Conservation (phyloP, 805 yeast species). For the Barnettozyma siamensis region DNA sequence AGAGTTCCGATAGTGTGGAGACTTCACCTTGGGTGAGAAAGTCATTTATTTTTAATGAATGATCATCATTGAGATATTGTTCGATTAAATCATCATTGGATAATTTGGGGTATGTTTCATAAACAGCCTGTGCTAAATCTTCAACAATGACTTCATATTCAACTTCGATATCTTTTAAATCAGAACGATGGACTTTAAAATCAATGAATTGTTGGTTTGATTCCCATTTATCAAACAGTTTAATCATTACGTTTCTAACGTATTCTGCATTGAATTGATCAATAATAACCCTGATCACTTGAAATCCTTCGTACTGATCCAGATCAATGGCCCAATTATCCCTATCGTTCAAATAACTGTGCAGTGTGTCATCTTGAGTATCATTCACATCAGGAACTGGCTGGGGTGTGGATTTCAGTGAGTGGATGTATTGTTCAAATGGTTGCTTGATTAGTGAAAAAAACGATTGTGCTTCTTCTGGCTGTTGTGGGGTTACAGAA, state of each 20-base stretch:
- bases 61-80: conserved; percentile 1
- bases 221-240: conserved; percentile 44
- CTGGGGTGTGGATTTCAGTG: too few species aligned
- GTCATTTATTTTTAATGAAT: conserved; percentile 2
- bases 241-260: background rate
- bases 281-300: conserved; percentile 14
- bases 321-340: conserved; percentile 19
- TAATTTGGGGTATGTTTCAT: conserved; percentile 44
- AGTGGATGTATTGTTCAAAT: background rate
- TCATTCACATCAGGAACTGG: background rate
- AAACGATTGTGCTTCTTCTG: too few species aligned
- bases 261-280: too few species aligned
- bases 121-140: conserved; percentile 52
- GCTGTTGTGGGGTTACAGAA: too few species aligned
- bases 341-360: background rate
- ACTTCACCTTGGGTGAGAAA: background rate
- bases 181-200: conserved; percentile 28
- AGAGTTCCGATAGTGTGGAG: conserved; percentile 38
- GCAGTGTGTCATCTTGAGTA: background rate
- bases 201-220: conserved; percentile 40
- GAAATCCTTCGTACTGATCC: conserved; percentile 16
- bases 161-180: conserved; percentile 5
- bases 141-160: conserved; percentile 36
- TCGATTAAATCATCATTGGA: conserved; percentile 7
- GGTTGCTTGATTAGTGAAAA: background rate